Evolutionary conservation across 2,329 filamentous ascomycete genomes (phyloP).

Genomic region (Alternaria metachromatica): DNA sequence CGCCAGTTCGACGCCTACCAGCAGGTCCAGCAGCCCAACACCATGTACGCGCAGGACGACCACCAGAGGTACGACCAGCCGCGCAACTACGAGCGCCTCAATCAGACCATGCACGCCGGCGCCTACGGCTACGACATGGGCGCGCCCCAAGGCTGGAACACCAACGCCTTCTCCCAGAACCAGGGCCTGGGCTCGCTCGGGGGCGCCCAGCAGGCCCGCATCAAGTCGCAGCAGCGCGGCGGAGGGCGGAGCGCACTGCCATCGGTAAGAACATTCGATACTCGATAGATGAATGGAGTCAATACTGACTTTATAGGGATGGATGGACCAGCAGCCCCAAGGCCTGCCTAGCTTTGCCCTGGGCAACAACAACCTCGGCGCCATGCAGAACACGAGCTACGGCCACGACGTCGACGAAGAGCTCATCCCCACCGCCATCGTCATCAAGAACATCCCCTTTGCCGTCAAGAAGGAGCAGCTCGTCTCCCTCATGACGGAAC

Average conservation of each 20-base stretch:
- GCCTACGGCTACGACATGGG: conserved; percentile 73
- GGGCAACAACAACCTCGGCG: conserved; percentile 42
- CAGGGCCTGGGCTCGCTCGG: conserved; percentile 68
- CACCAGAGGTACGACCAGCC: conserved; percentile 57
- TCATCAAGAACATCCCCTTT: conserved; percentile 99
- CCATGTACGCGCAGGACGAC: conserved; percentile 75
- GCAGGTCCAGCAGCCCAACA: conserved; percentile 66
- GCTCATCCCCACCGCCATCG: conserved; percentile 95
- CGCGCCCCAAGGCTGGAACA: conserved; percentile 80
- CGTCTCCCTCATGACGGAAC: conserved; percentile 89
- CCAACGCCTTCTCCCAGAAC: conserved; percentile 72
- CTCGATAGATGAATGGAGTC: neutral
- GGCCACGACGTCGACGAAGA: conserved; percentile 73
- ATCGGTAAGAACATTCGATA: conserved; percentile 66
- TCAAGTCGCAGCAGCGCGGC: conserved; percentile 61
- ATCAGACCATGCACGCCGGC: conserved; percentile 63
- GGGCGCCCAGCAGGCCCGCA: conserved; percentile 58
- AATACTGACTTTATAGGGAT: conserved; percentile 56
- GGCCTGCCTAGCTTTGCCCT: conserved; percentile 51
- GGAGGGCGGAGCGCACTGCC: conserved; percentile 68
- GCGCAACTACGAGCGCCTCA: conserved; percentile 66
- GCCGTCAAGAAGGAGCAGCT: conserved; percentile 97
- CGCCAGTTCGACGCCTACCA: conserved; percentile 78
- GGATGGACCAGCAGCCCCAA: conserved; percentile 62
- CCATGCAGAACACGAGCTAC: conserved; percentile 53